Base-by-base conservation (phyloP, 768 basidiomycete species). In the Tylopilus sp. region DNA sequence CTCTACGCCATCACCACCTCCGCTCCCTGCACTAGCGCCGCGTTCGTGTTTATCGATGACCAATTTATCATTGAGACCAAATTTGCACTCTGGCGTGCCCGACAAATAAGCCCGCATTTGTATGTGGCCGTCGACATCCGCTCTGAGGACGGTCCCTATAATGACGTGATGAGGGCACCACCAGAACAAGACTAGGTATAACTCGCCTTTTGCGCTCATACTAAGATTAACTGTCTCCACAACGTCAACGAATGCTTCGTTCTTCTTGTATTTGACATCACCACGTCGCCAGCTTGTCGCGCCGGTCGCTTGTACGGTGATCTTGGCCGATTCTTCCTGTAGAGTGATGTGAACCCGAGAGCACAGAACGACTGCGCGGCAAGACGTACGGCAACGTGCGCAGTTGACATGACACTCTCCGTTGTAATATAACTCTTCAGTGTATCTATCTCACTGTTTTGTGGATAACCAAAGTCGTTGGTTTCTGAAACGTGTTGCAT, bases 241-340 rank as follows among this genome's bases (percentile, higher is more conserved):
- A 9, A 99, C 97, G 65, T 99, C 97, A n/a, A 99, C 95, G 59
- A 98, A 99, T 0, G 97, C 97, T 65, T 99, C 97, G 58, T 99
- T 99, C 79, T 98, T 99, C 76, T 97, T 89, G 71, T 99, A 98
- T 69, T 95, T 95, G 63, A 98, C 95, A 64, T 98, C 97, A 15
- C 83, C 86, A 51, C 95, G 78, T 38, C 97, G 76, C 97, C 97
- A 99, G 67, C 88, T 95, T 28, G 90, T 98, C 25, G 91, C 87
- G 1, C 97, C 97, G 0, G 97, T 99, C 9, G 97, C 95, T 75
- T 99, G 97, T 10, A 82, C 85, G 0, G 97, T 98, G 55, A 99
- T 98, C 69, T 94, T 97, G 13, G 92, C 90, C 18, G 94, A 95
- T 60, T 98, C 95, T 70, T 98, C 97, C 92, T 95, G 61, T 12